Conservation (phyloP, 768 basidiomycete species). For the Pisolithus tinctorius region DNA sequence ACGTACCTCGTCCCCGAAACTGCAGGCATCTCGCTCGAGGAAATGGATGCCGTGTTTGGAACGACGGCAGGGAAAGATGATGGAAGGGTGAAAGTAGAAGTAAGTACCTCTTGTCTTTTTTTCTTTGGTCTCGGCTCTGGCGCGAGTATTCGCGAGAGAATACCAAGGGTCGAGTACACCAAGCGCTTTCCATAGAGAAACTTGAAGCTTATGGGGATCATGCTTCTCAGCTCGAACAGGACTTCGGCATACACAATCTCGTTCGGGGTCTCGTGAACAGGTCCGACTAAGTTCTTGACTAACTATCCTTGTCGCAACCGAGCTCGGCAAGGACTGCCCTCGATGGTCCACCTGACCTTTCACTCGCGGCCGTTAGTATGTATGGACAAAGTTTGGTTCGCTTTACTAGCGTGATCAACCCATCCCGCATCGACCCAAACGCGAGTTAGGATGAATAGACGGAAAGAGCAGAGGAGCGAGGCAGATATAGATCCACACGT, state of each 20-base stretch:
- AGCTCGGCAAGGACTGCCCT: not conserved
- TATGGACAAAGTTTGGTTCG: too few species aligned
- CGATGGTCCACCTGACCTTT: too few species aligned
- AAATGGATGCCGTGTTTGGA: slow-evolving; percentile 64
- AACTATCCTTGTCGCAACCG: not conserved
- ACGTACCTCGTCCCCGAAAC: slow-evolving; percentile 70
- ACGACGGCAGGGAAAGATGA: slow-evolving; percentile 56
- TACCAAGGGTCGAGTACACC: not conserved
- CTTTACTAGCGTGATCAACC: too few species aligned
- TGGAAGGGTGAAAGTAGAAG: slow-evolving; percentile 42
- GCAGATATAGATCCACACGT: too few species aligned
- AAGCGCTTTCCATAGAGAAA: too few species aligned
- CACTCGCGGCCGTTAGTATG: too few species aligned
- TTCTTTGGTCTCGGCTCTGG: not conserved
- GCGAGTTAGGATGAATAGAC: too few species aligned
- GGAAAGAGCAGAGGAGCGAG: too few species aligned
- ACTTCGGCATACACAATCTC: slow-evolving; percentile 42
- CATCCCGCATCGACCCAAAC: too few species aligned
- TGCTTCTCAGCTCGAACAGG: slow-evolving; percentile 44
- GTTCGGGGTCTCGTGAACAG: not conserved
- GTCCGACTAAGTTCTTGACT: not conserved
- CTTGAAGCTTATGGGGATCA: not conserved
- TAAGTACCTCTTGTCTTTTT: slow-evolving; percentile 18
- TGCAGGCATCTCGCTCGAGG: slow-evolving; percentile 67
- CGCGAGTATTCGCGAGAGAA: not conserved